These are phyloP conservation scores for Fusarium sp. DNA, from an alignment of 2,329 filamentous ascomycete species.

Conservation along the genomic window DNA sequence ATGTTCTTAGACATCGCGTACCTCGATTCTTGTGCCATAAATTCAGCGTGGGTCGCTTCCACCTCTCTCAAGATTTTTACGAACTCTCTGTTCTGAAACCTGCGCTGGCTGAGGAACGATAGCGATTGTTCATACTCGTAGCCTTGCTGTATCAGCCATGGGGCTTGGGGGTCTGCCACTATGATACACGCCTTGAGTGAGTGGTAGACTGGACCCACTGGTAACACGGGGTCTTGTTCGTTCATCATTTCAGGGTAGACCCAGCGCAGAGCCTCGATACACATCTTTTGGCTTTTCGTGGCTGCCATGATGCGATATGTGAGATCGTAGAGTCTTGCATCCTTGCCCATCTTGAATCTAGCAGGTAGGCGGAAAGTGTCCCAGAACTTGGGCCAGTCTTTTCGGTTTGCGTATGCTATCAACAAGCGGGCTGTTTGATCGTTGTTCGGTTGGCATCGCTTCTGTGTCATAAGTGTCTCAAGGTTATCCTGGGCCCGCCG, in stretches of 20 bases:
- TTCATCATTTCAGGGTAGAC: slow-evolving; percentile 72
- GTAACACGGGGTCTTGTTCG: slow-evolving; percentile 66
- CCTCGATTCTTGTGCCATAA: slow-evolving; percentile 24
- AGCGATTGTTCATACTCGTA: not conserved
- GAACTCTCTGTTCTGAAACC: slow-evolving; percentile 53
- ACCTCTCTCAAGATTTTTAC: slow-evolving; percentile 53
- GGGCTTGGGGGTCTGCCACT: slow-evolving; percentile 67
- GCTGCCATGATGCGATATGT: slow-evolving; percentile 66
- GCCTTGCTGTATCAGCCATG: not conserved
- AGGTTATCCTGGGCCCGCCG: slow-evolving; percentile 61
- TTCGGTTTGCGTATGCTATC: slow-evolving; percentile 61
- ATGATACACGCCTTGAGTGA: slow-evolving; percentile 69
- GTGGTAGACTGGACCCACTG: slow-evolving; percentile 61
- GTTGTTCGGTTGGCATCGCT: slow-evolving; percentile 56
- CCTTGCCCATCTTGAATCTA: slow-evolving; percentile 64
- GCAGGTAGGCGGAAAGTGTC: slow-evolving; percentile 71
- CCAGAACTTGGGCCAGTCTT: slow-evolving; percentile 73
- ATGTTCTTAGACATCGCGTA: slow-evolving; percentile 2
- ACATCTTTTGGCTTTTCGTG: slow-evolving; percentile 60
- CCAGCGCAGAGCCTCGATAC: slow-evolving; percentile 64
- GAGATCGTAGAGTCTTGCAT: slow-evolving; percentile 68
- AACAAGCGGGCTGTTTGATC: slow-evolving; percentile 61
- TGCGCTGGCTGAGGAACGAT: slow-evolving; percentile 34
- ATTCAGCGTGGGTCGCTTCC: slow-evolving; percentile 45
- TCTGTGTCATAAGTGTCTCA: slow-evolving; percentile 60